These are phyloP conservation scores for Penicillium diatomitis DNA, from an alignment of 495 filamentous ascomycete genomes.

Conservation along the genomic window DNA sequence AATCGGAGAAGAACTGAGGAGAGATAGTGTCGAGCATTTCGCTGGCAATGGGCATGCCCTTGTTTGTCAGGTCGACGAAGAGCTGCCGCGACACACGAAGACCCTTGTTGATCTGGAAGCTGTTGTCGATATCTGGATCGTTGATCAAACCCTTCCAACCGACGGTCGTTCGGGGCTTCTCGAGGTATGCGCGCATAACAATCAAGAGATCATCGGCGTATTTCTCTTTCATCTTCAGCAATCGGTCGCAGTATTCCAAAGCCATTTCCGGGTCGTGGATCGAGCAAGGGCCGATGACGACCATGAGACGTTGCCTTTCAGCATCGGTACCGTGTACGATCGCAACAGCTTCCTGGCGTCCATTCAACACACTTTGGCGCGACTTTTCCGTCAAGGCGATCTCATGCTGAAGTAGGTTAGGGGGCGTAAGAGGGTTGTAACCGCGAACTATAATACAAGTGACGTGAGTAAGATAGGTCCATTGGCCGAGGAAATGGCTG, in stretches of 20 bases:
- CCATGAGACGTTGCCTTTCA: constrained; percentile 64
- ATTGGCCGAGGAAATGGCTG: background rate
- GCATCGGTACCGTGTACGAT: constrained; percentile 74
- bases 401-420: constrained; percentile 92
- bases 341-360: constrained; percentile 71
- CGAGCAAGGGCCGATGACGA: constrained; percentile 92
- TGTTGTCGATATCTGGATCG: constrained; percentile 97
- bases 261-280: constrained; percentile 94
- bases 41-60: constrained; percentile 95
- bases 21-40: constrained; percentile 99
- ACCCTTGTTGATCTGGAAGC: constrained; percentile 98
- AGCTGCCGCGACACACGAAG: constrained; percentile 78
- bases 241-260: constrained; percentile 82
- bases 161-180: constrained; percentile 97
- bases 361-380: constrained; percentile 67
- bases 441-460: constrained; percentile 53
- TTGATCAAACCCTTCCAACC: constrained; percentile 99
- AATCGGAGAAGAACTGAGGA: constrained; percentile 94
- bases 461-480: background rate
- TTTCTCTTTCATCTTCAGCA: constrained; percentile 78
- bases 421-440: constrained; percentile 89
- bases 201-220: constrained; percentile 84
- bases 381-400: constrained; percentile 72
- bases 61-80: constrained; percentile 87
- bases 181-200: constrained; percentile 96